Evolutionary conservation across 2,329 filamentous ascomycete genomes (phyloP).

Genomic region (Westerdykella ornata): DNA sequence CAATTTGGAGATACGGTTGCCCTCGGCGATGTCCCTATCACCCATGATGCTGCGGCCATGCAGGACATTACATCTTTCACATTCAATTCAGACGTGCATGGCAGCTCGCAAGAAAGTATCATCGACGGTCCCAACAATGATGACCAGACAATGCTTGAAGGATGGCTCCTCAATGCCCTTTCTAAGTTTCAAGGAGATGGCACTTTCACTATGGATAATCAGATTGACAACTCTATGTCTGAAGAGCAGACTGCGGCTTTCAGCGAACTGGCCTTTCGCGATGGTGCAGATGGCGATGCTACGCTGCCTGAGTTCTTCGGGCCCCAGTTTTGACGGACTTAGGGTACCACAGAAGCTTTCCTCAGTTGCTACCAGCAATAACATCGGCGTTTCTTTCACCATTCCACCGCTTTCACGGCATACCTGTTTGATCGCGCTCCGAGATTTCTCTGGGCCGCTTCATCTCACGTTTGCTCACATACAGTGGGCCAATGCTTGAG

Average conservation of each 20-base stretch:
- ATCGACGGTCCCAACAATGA: neutral
- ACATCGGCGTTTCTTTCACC: too few relatives aligned
- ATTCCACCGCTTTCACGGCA: too few relatives aligned
- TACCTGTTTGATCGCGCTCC: too few relatives aligned
- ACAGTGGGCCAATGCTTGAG: too few relatives aligned
- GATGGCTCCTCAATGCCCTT: neutral
- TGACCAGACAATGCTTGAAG: neutral
- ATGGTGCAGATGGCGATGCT: slow-evolving; percentile 15
- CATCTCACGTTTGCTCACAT: too few relatives aligned
- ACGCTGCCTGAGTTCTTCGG: slow-evolving; percentile 12
- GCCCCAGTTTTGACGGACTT: too few relatives aligned
- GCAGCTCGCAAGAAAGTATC: slow-evolving; percentile 5
- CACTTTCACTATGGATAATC: too few relatives aligned
- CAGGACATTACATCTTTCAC: too few relatives aligned
- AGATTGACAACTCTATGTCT: neutral
- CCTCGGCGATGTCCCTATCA: too few relatives aligned
- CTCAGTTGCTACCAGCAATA: too few relatives aligned
- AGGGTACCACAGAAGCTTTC: neutral
- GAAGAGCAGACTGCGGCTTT: neutral
- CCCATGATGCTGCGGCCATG: too few relatives aligned
- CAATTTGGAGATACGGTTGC: neutral
- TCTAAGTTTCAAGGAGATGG: neutral
- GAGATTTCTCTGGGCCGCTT: too few relatives aligned
- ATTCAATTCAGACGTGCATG: neutral
- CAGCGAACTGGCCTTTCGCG: slow-evolving; percentile 11